Evolutionary conservation across 73 alveolate genomes (phyloP).

Genomic region (Symbiodinium pilosum): DNA sequence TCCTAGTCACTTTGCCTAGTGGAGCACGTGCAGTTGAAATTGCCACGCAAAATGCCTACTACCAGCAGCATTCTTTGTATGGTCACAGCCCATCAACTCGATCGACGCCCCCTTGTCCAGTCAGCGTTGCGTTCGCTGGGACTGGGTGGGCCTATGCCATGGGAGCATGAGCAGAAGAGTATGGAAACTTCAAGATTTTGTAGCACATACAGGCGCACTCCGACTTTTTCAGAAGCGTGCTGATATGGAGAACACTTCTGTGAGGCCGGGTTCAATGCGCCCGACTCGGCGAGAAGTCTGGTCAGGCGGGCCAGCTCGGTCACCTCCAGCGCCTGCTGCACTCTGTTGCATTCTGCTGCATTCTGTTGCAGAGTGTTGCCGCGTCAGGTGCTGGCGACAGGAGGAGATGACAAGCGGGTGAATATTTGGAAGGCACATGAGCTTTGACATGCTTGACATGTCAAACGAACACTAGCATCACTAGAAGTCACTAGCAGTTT

Average conservation of each 20-base stretch:
- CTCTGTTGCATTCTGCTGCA: too few species aligned
- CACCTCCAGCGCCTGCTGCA: too few species aligned
- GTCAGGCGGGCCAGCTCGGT: background rate
- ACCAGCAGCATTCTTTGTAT: too few species aligned
- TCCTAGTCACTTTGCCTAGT: too few species aligned
- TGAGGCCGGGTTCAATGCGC: conserved; percentile 88
- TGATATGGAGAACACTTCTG: background rate
- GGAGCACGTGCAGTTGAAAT: too few species aligned
- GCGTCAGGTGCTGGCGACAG: conserved; percentile 45
- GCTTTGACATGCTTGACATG: background rate
- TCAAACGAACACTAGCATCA: background rate
- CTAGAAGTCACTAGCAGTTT: background rate
- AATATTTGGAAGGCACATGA: conserved; percentile 83
- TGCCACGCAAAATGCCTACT: too few species aligned
- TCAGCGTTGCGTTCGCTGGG: background rate
- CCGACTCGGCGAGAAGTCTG: conserved; percentile 94
- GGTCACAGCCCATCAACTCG: too few species aligned
- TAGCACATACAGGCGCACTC: conserved; percentile 67
- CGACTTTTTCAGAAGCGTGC: background rate
- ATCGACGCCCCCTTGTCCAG: background rate
- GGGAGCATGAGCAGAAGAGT: conserved; percentile 72
- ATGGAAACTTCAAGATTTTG: conserved; percentile 76
- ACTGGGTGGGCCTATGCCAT: background rate
- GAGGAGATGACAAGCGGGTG: conserved; percentile 95
- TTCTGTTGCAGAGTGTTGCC: background rate